These are phyloP conservation scores for Curvularia hawaiiensis DNA, from an alignment of 2,329 filamentous ascomycete species.

Conservation along the genomic window DNA sequence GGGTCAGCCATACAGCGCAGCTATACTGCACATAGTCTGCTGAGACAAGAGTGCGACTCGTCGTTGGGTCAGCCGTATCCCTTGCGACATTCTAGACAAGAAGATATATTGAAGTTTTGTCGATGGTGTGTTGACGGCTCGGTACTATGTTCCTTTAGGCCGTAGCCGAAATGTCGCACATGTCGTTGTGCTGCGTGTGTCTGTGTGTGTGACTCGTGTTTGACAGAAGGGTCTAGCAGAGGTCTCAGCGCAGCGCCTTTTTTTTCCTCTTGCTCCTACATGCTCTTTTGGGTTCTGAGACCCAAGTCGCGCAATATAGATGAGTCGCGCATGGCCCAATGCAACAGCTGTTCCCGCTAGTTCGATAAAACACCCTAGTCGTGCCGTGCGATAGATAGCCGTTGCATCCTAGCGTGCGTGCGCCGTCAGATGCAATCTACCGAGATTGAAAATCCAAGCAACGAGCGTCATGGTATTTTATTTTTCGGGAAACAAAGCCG, in stretches of 20 bases:
- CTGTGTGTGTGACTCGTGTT: neutral
- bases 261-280: neutral
- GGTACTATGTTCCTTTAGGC: neutral
- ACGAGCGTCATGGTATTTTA: conserved; percentile 1
- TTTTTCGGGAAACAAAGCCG: conserved; percentile 2
- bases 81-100: neutral
- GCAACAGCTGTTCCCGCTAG: conserved; percentile 3
- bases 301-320: conserved; percentile 1
- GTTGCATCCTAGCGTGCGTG: conserved; percentile 16
- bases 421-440: conserved; percentile 7
- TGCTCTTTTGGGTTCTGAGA: neutral
- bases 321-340: conserved; percentile 2
- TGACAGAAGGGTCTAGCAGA: neutral
- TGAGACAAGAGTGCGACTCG: neutral
- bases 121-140: neutral
- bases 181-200: neutral
- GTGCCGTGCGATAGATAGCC: conserved; percentile 13
- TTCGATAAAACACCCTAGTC: neutral
- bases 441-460: conserved; percentile 18
- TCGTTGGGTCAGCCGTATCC: neutral
- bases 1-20: neutral
- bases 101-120: neutral
- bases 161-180: neutral
- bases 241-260: neutral
- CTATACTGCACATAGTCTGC: neutral